These are phyloP conservation scores for Apiospora sp. DNA, from an alignment of 2,329 filamentous ascomycete genomes.

Conservation along the genomic window DNA sequence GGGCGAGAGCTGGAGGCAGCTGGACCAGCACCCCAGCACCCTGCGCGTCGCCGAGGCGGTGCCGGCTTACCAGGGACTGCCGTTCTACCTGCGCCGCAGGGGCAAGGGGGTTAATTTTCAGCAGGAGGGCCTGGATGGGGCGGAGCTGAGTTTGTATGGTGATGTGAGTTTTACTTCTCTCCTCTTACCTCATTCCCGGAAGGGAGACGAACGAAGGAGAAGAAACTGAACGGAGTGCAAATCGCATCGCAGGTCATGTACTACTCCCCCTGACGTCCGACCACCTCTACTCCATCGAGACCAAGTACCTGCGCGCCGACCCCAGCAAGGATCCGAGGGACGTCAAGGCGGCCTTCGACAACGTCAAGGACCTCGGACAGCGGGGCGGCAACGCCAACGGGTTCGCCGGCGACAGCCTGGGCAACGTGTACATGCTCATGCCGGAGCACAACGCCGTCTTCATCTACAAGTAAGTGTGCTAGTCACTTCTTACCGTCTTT, in stretches of 20 bases:
- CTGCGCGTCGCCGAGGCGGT: conserved; percentile 39
- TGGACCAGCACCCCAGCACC: conserved; percentile 42
- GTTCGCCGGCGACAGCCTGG: conserved; percentile 52
- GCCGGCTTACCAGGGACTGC: conserved; percentile 44
- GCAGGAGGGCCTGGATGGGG: conserved; percentile 44
- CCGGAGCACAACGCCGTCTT: conserved; percentile 54
- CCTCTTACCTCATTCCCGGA: too few relatives aligned
- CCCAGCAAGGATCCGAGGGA: conserved; percentile 42
- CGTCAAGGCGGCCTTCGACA: conserved; percentile 50
- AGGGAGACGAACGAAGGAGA: too few relatives aligned
- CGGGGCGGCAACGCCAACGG: conserved; percentile 54
- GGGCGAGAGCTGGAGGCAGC: conserved; percentile 49
- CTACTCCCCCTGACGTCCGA: conserved; percentile 50
- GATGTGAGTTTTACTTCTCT: conserved; percentile 32
- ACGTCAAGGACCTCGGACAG: conserved; percentile 54
- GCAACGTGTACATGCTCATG: conserved; percentile 55
- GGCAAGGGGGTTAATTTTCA: conserved; percentile 38
- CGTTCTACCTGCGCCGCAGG: conserved; percentile 40
- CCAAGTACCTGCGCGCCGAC: conserved; percentile 45
- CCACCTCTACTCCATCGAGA: conserved; percentile 45
- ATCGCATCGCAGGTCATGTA: conserved; percentile 45
- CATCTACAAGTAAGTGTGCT: conserved; percentile 47
- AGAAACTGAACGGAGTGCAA: neutral
- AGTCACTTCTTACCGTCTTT: too few relatives aligned
- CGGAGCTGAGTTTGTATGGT: conserved; percentile 39